Conservation (phyloP, 2,329 filamentous ascomycete genomes). For the Leptographium galeiforme region DNA sequence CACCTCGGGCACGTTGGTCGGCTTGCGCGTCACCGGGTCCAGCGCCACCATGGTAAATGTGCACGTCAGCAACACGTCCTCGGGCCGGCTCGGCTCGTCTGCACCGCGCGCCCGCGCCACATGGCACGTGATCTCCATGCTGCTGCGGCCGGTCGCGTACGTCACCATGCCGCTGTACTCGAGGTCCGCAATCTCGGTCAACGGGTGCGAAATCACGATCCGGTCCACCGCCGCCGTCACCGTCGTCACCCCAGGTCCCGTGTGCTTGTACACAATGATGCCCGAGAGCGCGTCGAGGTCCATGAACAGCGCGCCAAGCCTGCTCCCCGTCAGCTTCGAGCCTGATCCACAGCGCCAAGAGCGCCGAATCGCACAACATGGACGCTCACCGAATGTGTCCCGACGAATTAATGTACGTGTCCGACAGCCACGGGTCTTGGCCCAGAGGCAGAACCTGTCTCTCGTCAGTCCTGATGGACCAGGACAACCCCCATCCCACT, state of each 20-base stretch:
- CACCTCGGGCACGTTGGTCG: slow-evolving; percentile 43
- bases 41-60: slow-evolving; percentile 67
- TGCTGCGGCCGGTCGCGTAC: slow-evolving; percentile 60
- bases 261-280: slow-evolving; percentile 59
- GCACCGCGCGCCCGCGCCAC: slow-evolving; percentile 52
- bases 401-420: slow-evolving; percentile 64
- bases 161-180: slow-evolving; percentile 51
- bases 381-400: slow-evolving; percentile 54
- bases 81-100: slow-evolving; percentile 35
- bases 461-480: background rate
- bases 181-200: slow-evolving; percentile 67
- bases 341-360: too few species aligned
- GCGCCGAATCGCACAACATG: slow-evolving; percentile 14
- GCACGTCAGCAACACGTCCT: slow-evolving; percentile 31
- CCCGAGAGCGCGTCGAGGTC: slow-evolving; percentile 67
- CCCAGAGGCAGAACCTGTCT: slow-evolving; percentile 43
- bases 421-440: slow-evolving; percentile 62
- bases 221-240: slow-evolving; percentile 37
- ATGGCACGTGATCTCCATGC: slow-evolving; percentile 61
- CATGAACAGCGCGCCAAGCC: slow-evolving; percentile 63
- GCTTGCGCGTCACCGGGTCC: slow-evolving; percentile 53
- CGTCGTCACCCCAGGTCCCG: slow-evolving; percentile 39
- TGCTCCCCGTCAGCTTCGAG: slow-evolving; percentile 11
- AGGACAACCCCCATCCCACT: background rate
- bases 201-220: slow-evolving; percentile 49